A percentile compares a stretch with the other conserved stretches of the same genome.
phyloP scores from a whole-genome alignment of 108 stramenopile genomes.

The Chaetoceros muelleri region DNA sequence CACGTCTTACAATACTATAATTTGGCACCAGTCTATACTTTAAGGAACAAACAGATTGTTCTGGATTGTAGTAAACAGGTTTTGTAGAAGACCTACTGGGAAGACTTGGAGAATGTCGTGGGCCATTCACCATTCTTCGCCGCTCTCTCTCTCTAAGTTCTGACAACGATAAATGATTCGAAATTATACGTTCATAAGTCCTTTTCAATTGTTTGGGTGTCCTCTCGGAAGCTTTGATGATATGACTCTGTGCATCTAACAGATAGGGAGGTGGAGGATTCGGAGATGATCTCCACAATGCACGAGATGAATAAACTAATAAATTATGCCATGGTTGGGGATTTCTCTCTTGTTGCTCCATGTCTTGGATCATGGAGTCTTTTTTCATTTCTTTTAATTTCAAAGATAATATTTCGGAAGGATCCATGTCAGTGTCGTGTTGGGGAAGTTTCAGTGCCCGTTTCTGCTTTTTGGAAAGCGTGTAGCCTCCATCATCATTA shows the following conservation, averaged over 20 bases:
- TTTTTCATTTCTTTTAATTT: background rate
- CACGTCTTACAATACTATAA: slow-evolving; percentile 49
- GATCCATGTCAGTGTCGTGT: background rate
- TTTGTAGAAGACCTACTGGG: slow-evolving; percentile 1
- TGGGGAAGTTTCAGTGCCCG: background rate
- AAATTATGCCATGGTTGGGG: slow-evolving; percentile 51
- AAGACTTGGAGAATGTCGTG: background rate
- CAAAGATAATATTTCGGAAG: background rate
- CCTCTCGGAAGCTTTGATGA: slow-evolving; percentile 13
- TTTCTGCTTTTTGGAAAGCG: background rate
- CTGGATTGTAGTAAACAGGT: slow-evolving; percentile 52
- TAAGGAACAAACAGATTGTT: slow-evolving; percentile 48
- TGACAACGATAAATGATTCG: slow-evolving; percentile 19
- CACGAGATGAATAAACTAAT: slow-evolving; percentile 43
- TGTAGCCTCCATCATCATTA: too few species aligned
- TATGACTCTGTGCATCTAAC: slow-evolving; percentile 1
- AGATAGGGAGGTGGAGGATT: slow-evolving; percentile 13
- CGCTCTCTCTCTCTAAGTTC: slow-evolving; percentile 38
- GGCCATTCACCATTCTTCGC: slow-evolving; percentile 23
- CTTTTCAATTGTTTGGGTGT: slow-evolving; percentile 30
- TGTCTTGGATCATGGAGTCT: background rate
- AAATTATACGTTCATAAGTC: slow-evolving; percentile 11
- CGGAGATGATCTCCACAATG: slow-evolving; percentile 54
- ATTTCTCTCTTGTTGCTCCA: slow-evolving; percentile 2
- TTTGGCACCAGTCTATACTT: slow-evolving; percentile 51